Evolutionary conservation across 140 eudicot species (phyloP).

Genomic region (Stevia rebaudiana): DNA sequence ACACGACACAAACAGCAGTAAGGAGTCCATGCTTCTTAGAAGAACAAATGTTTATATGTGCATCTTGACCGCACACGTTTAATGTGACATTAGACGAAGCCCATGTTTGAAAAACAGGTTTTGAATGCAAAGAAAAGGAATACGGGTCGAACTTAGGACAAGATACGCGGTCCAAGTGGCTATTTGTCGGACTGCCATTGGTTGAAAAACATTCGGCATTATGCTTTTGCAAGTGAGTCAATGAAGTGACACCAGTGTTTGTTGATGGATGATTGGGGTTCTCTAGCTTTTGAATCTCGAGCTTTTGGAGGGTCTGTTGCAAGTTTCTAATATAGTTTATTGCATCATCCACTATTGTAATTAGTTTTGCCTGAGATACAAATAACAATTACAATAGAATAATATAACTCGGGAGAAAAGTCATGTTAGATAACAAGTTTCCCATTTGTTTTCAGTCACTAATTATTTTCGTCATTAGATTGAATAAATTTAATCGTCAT

Average conservation of each 20-base stretch:
- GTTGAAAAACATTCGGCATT: constrained; percentile 47
- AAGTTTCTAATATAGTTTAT: constrained; percentile 49
- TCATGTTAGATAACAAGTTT: no score
- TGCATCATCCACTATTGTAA: constrained; percentile 78
- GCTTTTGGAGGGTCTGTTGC: constrained; percentile 42
- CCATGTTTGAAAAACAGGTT: constrained; percentile 48
- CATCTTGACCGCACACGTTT: constrained; percentile 49
- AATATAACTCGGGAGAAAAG: background rate
- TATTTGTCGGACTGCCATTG: constrained; percentile 32
- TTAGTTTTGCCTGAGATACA: constrained; percentile 57
- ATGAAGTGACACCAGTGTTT: constrained; percentile 1
- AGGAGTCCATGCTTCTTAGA: constrained; percentile 38
- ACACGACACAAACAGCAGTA: constrained; percentile 35
- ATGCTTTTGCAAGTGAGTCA: constrained; percentile 12
- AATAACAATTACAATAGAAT: background rate
- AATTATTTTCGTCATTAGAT: no score
- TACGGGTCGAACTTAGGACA: background rate
- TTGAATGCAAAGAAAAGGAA: constrained; percentile 2
- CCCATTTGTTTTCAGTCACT: no score
- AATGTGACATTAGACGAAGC: constrained; percentile 45
- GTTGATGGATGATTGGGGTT: constrained; percentile 27
- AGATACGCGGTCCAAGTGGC: background rate
- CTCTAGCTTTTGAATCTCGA: constrained; percentile 49
- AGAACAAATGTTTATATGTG: constrained; percentile 51
- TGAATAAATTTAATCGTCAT: no score